phyloP scores from a whole-genome alignment of 2,329 filamentous ascomycete genomes.

The Cladosporium sp. region DNA sequence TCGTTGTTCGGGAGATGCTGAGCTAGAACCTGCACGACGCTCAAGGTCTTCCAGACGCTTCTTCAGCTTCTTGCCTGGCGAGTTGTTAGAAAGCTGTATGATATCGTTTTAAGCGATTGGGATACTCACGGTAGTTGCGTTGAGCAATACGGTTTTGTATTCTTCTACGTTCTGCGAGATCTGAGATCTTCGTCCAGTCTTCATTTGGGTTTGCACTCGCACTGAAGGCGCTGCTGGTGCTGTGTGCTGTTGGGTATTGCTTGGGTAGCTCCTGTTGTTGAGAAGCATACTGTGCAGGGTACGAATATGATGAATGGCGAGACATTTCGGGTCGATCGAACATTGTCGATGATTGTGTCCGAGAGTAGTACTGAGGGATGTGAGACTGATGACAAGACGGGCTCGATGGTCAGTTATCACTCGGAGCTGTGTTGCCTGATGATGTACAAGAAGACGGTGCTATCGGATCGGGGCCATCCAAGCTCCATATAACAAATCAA shows the following conservation, averaged over 20 bases:
- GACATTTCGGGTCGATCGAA: slow-evolving; percentile 43
- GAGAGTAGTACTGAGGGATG: neutral
- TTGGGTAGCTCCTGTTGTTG: slow-evolving; percentile 54
- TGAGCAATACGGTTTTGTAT: slow-evolving; percentile 98
- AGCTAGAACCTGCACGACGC: slow-evolving; percentile 69
- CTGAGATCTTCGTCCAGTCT: slow-evolving; percentile 99
- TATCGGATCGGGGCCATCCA: slow-evolving; percentile 14
- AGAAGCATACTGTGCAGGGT: slow-evolving; percentile 40
- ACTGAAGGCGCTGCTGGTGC: slow-evolving; percentile 92
- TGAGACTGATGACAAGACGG: neutral
- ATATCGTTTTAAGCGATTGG: neutral
- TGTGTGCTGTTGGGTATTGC: slow-evolving; percentile 67
- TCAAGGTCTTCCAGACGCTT: slow-evolving; percentile 83
- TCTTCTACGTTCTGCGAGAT: slow-evolving; percentile 87
- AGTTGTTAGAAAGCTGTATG: neutral
- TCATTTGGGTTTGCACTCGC: slow-evolving; percentile 93
- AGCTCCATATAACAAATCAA: slow-evolving; percentile 22
- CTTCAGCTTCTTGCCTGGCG: slow-evolving; percentile 85
- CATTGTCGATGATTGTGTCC: slow-evolving; percentile 25
- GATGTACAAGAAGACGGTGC: slow-evolving; percentile 7
- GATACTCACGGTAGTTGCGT: slow-evolving; percentile 84
- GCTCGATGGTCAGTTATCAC: slow-evolving; percentile 1
- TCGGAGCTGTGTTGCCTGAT: neutral
- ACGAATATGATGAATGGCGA: slow-evolving; percentile 48
- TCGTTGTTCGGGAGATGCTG: slow-evolving; percentile 60